These are phyloP conservation scores for Ceratocystis huliohia DNA, from an alignment of 2,329 filamentous ascomycete genomes.

Conservation along the genomic window DNA sequence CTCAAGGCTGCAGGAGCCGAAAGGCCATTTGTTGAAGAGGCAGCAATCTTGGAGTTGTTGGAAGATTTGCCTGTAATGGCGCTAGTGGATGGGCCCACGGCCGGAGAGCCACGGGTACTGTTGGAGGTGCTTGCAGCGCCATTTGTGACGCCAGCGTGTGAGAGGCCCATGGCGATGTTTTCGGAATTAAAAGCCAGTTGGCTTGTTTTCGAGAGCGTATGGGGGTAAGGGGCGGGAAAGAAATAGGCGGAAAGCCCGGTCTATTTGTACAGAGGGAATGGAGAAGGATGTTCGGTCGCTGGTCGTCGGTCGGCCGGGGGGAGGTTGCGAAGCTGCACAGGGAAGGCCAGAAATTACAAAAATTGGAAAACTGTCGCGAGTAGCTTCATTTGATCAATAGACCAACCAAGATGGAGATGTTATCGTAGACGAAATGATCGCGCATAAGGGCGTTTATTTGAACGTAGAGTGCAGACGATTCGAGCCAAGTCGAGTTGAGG, in stretches of 20 bases:
- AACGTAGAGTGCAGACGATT: background rate
- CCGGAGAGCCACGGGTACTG: slow-evolving; percentile 42
- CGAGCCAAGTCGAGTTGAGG: background rate
- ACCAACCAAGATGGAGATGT: background rate
- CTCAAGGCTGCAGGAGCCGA: slow-evolving; percentile 40
- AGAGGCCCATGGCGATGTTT: slow-evolving; percentile 14
- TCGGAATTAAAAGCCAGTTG: background rate
- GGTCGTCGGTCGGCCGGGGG: background rate
- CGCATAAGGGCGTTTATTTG: slow-evolving; percentile 6
- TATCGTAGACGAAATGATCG: background rate
- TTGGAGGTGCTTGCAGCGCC: slow-evolving; percentile 30
- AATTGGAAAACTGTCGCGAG: slow-evolving; percentile 3
- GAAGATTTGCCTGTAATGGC: slow-evolving; percentile 30
- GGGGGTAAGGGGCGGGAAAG: background rate
- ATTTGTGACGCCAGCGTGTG: slow-evolving; percentile 26
- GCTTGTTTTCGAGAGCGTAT: background rate
- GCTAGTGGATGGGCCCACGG: slow-evolving; percentile 28
- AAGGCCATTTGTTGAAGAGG: slow-evolving; percentile 28
- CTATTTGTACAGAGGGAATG: background rate
- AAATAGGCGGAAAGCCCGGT: background rate
- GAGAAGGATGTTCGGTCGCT: background rate
- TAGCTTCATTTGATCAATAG: slow-evolving; percentile 15
- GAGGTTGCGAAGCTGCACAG: background rate
- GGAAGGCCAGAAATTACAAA: background rate
- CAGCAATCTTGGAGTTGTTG: slow-evolving; percentile 35